These are phyloP conservation scores for Eutypa lata DNA, from an alignment of 2,329 filamentous ascomycete genomes.

Conservation along the genomic window DNA sequence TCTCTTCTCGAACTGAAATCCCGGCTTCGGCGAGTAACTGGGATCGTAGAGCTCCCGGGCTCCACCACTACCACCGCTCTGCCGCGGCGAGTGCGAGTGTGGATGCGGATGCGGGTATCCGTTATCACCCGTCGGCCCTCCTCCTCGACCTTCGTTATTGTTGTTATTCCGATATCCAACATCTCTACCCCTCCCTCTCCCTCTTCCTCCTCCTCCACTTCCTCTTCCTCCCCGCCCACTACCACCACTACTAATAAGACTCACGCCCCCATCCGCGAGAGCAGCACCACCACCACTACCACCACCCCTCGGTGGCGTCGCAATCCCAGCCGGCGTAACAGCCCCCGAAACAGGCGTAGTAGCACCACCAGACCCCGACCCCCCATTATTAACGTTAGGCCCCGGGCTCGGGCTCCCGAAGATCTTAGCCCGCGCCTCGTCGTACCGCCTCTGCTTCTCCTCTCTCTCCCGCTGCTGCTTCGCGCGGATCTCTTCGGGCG, in stretches of 20 bases:
- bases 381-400: too few relatives aligned
- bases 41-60: conserved; percentile 80
- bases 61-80: conserved; percentile 31
- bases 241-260: conserved; percentile 6
- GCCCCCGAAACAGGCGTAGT: conserved; percentile 38
- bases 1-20: conserved; percentile 43
- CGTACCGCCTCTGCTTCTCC: conserved; percentile 87
- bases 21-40: conserved; percentile 63
- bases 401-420: conserved; percentile 56
- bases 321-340: conserved; percentile 58
- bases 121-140: too few relatives aligned
- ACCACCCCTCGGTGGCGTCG: conserved; percentile 43
- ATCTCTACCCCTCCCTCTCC: conserved; percentile 41
- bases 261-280: background rate
- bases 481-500: conserved; percentile 72
- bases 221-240: conserved; percentile 38
- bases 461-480: conserved; percentile 78
- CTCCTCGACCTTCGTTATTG: conserved; percentile 19
- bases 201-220: conserved; percentile 41
- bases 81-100: conserved; percentile 9
- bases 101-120: conserved; percentile 15
- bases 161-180: conserved; percentile 28
- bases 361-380: conserved; percentile 47
- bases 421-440: conserved; percentile 82
- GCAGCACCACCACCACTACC: too few relatives aligned